Conservation (phyloP, 2,329 filamentous ascomycete genomes). For the Talaromyces sp. region DNA sequence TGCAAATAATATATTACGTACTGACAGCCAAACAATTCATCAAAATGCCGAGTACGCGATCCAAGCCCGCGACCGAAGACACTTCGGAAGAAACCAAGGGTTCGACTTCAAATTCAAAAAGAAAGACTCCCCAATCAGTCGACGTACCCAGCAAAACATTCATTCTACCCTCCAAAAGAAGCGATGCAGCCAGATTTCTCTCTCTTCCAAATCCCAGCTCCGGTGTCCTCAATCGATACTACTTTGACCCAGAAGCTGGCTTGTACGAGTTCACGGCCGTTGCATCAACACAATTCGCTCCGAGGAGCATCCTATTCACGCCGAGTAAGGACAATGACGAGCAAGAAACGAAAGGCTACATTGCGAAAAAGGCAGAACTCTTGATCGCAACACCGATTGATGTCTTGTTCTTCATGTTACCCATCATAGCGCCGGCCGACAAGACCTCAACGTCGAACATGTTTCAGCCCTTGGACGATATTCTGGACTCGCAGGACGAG, state of each 20-base stretch:
- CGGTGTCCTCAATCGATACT: constrained; percentile 51
- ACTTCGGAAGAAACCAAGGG: constrained; percentile 20
- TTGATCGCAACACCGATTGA: constrained; percentile 82
- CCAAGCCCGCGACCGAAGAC: constrained; percentile 19
- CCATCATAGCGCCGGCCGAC: constrained; percentile 59
- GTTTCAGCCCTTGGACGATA: constrained; percentile 52
- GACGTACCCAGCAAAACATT: constrained; percentile 51
- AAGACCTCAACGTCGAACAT: constrained; percentile 40
- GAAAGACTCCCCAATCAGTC: constrained; percentile 25
- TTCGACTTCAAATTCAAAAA: constrained; percentile 18
- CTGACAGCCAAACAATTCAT: neutral
- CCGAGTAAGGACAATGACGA: constrained; percentile 24
- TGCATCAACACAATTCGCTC: constrained; percentile 49
- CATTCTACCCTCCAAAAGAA: constrained; percentile 56
- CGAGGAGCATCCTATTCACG: constrained; percentile 57
- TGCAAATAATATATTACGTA: neutral
- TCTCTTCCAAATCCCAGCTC: constrained; percentile 57
- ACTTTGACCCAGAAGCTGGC: constrained; percentile 57
- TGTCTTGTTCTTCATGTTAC: constrained; percentile 77
- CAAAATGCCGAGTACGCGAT: constrained; percentile 28
- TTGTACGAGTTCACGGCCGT: constrained; percentile 63
- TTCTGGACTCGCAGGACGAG: constrained; percentile 47
- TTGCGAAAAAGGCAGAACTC: constrained; percentile 70
- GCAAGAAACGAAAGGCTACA: constrained; percentile 44
- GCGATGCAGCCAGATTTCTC: constrained; percentile 55